Evolutionary conservation across 2,329 filamentous ascomycete genomes (phyloP).

Genomic region (Cercospora sp.): DNA sequence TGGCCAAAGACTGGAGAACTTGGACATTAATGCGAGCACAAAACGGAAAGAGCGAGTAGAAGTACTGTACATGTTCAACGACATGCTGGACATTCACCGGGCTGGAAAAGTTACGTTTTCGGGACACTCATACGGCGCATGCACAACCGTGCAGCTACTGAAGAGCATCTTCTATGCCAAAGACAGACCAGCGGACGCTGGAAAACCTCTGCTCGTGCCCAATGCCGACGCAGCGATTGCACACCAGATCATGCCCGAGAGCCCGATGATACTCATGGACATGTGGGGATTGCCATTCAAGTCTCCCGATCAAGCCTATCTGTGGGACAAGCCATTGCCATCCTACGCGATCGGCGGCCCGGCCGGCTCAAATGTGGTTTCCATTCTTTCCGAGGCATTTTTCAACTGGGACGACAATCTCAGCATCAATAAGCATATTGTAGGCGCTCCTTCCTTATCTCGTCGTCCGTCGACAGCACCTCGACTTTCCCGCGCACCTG

Average conservation of each 20-base stretch:
- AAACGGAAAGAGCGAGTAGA: constrained; percentile 42
- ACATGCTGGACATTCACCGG: constrained; percentile 65
- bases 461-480: constrained; percentile 33
- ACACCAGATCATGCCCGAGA: constrained; percentile 66
- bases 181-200: constrained; percentile 42
- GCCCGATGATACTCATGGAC: constrained; percentile 70
- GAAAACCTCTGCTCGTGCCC: constrained; percentile 63
- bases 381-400: constrained; percentile 74
- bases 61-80: constrained; percentile 60
- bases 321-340: constrained; percentile 73
- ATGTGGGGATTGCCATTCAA: constrained; percentile 77
- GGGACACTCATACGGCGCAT: constrained; percentile 79
- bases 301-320: constrained; percentile 60
- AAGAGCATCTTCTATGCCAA: constrained; percentile 73
- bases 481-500: constrained; percentile 31
- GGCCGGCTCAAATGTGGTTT: constrained; percentile 60
- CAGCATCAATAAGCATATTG: constrained; percentile 63
- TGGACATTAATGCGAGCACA: constrained; percentile 45
- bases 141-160: constrained; percentile 72
- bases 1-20: constrained; percentile 50
- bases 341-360: constrained; percentile 58
- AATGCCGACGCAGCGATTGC: constrained; percentile 56
- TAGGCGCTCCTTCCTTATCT: constrained; percentile 45
- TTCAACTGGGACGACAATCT: constrained; percentile 76
- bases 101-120: constrained; percentile 73